Evolutionary conservation across 768 basidiomycete species (phyloP).

Genomic region (Asterophora parasitica): DNA sequence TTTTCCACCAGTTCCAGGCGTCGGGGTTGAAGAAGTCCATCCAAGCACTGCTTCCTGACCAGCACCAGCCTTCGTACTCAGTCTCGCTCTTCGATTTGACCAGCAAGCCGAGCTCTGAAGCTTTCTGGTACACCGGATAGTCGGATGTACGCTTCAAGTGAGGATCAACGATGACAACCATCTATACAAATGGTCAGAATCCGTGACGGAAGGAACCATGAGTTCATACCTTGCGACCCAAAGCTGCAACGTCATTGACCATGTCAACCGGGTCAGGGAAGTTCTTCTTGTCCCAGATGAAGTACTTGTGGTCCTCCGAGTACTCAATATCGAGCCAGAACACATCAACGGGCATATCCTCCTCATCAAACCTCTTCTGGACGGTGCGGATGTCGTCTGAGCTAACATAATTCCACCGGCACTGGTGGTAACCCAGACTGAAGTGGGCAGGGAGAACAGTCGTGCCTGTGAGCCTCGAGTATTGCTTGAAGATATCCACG

Average conservation of each 20-base stretch:
- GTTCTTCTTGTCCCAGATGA: conserved; percentile 89
- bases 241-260: conserved; percentile 82
- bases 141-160: conserved; percentile 80
- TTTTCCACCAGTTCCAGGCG: conserved; percentile 88
- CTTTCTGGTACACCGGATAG: conserved; percentile 83
- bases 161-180: conserved; percentile 97
- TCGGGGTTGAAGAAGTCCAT: conserved; percentile 94
- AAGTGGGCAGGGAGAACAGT: conserved; percentile 87
- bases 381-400: conserved; percentile 84
- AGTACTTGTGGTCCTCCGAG: conserved; percentile 90
- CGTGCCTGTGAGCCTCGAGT: conserved; percentile 78
- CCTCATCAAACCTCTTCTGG: conserved; percentile 86
- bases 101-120: conserved; percentile 76
- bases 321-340: conserved; percentile 99
- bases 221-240: conserved; percentile 70
- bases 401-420: conserved; percentile 96
- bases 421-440: conserved; percentile 94
- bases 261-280: conserved; percentile 96
- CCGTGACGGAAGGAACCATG: neutral
- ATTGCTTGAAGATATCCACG: conserved; percentile 78
- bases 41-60: conserved; percentile 96
- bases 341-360: conserved; percentile 92
- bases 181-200: conserved; percentile 42
- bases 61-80: conserved; percentile 98
- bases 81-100: conserved; percentile 78